phyloP scores from a whole-genome alignment of 352 stramenopile genomes.

The Pythium folliculosum region DNA sequence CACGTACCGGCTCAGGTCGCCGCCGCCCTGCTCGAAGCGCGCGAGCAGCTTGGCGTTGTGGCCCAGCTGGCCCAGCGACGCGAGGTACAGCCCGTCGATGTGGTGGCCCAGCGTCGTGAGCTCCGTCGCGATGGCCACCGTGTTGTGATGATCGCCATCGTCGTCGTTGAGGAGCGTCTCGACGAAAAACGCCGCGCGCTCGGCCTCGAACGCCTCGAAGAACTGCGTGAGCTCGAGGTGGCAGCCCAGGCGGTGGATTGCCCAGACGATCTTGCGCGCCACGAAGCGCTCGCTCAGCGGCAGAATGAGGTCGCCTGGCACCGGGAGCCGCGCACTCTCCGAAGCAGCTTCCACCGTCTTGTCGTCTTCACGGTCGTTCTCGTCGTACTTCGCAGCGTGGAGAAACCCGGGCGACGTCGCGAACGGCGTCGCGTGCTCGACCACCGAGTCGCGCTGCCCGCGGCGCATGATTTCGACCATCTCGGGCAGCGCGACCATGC shows the following conservation, averaged over 20 bases:
- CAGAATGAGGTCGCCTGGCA: background rate
- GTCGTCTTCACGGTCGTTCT: background rate
- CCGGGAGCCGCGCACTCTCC: background rate
- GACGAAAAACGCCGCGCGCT: background rate
- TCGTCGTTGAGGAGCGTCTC: background rate
- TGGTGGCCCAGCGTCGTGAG: conserved; percentile 9
- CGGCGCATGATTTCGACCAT: background rate
- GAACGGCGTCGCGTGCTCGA: conserved; percentile 1
- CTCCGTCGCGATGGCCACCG: background rate
- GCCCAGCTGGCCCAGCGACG: conserved; percentile 2
- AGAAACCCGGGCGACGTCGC: background rate
- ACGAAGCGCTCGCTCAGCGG: conserved; percentile 14
- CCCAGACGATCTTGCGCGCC: conserved; percentile 1
- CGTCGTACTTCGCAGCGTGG: background rate
- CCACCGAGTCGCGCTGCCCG: background rate
- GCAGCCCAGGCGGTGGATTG: background rate
- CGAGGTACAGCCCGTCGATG: conserved; percentile 15
- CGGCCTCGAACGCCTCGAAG: conserved; percentile 6
- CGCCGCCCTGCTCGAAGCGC: background rate
- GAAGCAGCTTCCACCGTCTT: background rate
- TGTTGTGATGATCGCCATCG: background rate
- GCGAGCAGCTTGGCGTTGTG: conserved; percentile 2
- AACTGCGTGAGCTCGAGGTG: conserved; percentile 2
- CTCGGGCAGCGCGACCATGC: conserved; percentile 7
- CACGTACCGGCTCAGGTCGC: conserved; percentile 11